Evolutionary conservation across 164 flowering plant species (phyloP), one percentile per base, ranked within the genome.

Genomic region (Warburgia ugandensis): DNA sequence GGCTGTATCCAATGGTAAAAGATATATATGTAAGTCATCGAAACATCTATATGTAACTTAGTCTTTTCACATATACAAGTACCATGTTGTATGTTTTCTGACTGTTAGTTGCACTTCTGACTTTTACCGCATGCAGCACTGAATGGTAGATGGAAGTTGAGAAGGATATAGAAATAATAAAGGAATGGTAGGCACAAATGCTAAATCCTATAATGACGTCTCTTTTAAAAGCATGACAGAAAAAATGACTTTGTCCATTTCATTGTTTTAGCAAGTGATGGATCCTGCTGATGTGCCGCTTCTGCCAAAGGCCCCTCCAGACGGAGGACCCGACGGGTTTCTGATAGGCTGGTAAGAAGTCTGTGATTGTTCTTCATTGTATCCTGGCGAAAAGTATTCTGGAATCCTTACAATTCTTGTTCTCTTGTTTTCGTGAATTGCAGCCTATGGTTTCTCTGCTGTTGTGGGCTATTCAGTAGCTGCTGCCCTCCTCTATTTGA

Each of bases 401-500:
- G n/a, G n/a, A n/a, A n/a, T n/a, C n/a, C n/a, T n/a, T n/a, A n/a
- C n/a, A n/a, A n/a, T n/a, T n/a, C 13, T 36, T 25, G 16, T 33
- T 52, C 47, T 29, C 23, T 54, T 43, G 13, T 14, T 22, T 13
- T n/a, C n/a, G n/a, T n/a, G n/a, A n/a, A n/a, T 54, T 54, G 53
- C 46, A 56, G 60, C 28, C 29, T 48, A 16, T 29, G 54, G 47
- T 16, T 48, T 13, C 61, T 57, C 4, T 57, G 54, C 38, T 57
- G 47, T 21, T 57, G 39, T 48, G 54, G 61, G 11, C 28, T 48
- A 16, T 57, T 37, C 38, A 38, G 27, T 2, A 27, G 48, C 54
- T 57, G 61, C 47, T 57, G 46, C 27, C 53, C 45, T 14, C 61
- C 61, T 14, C 46, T 57, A 37, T 57, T 57, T 31, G 54, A 57